Conservation (phyloP, 805 yeast species). For the Isabelozyma heimii region DNA sequence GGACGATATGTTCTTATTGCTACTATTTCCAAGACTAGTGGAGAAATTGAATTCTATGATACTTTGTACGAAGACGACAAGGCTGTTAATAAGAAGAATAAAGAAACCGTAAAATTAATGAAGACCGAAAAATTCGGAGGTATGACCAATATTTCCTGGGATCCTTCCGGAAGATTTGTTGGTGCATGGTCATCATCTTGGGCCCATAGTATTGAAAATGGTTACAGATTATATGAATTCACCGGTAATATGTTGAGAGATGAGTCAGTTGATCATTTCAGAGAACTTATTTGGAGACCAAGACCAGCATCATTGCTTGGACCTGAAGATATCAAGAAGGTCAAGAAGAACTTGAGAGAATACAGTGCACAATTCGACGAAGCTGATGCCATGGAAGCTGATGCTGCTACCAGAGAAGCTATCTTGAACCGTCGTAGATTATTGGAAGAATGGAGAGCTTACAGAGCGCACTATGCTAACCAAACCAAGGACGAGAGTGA, state of each 20-base stretch:
- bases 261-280: constrained; percentile 78
- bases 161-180: constrained; percentile 89
- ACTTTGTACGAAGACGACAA: constrained; percentile 74
- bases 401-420: constrained; percentile 85
- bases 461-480: constrained; percentile 52
- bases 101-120: constrained; percentile 59
- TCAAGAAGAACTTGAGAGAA: constrained; percentile 83
- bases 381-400: constrained; percentile 92
- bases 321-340: constrained; percentile 81
- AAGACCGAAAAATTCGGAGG: constrained; percentile 68
- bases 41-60: constrained; percentile 84
- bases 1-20: constrained; percentile 77
- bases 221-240: constrained; percentile 83
- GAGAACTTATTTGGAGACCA: constrained; percentile 95
- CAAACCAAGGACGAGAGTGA: constrained; percentile 41
- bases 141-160: constrained; percentile 86
- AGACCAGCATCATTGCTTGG: constrained; percentile 80
- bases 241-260: constrained; percentile 76
- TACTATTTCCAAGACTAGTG: constrained; percentile 46
- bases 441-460: constrained; percentile 81
- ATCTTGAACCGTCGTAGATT: constrained; percentile 79
- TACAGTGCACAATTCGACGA: constrained; percentile 93
- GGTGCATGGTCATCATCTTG: constrained; percentile 86
- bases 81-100: constrained; percentile 36
- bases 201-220: constrained; percentile 84